phyloP scores from a whole-genome alignment of 345 rosid genomes.

The Lepidium africanum region DNA sequence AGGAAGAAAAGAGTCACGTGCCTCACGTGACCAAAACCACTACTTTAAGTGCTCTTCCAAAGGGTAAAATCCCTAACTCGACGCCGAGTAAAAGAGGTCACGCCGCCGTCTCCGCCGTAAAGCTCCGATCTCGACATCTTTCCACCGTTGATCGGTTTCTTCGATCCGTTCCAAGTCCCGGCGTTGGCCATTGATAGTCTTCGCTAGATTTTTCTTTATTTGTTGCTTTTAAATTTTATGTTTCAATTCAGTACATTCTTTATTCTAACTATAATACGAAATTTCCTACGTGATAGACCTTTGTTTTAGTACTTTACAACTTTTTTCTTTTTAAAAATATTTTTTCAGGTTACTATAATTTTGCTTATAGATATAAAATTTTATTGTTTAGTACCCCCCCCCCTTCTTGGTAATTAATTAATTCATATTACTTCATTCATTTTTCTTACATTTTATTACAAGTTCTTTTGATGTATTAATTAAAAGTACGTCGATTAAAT shows the following conservation, averaged over 20 bases:
- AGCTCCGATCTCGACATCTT: conserved; percentile 56
- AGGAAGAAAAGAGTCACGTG: conserved; percentile 28
- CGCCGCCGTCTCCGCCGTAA: conserved; percentile 34
- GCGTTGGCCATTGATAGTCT: conserved; percentile 49
- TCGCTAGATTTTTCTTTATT: background rate
- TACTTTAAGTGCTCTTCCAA: conserved; percentile 44
- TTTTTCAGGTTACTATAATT: background rate
- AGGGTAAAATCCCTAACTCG: conserved; percentile 50
- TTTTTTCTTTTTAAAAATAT: background rate
- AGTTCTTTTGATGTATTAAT: background rate
- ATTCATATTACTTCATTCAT: background rate
- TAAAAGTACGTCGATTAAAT: no score
- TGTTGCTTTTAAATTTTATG: background rate
- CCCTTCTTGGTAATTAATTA: background rate
- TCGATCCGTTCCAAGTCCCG: conserved; percentile 82
- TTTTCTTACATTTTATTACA: background rate
- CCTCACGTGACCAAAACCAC: conserved; percentile 29
- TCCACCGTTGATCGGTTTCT: conserved; percentile 52
- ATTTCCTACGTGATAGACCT: background rate
- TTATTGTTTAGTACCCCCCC: background rate
- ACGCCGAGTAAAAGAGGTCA: conserved; percentile 68
- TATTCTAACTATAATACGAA: conserved; percentile 11
- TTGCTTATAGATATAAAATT: background rate
- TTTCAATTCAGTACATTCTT: conserved; percentile 5
- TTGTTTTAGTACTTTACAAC: background rate